Conservation (phyloP, 1,284 basidiomycete species). For the Apiotrichum veenhuisii region DNA sequence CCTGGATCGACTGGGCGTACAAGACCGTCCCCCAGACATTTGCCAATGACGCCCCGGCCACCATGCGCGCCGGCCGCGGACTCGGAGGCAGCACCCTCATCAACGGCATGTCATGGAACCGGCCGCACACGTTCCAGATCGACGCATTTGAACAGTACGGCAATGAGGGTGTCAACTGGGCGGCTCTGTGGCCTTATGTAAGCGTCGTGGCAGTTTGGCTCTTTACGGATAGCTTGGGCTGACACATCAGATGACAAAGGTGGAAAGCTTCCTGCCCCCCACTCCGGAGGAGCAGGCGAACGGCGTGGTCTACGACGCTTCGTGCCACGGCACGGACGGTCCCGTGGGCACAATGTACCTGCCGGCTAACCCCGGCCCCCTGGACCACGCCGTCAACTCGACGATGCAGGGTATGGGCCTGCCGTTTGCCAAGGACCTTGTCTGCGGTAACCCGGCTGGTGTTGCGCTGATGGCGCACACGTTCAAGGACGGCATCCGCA, state of each 20-base stretch:
- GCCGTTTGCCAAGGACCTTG: slow-evolving; percentile 33
- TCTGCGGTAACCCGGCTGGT: slow-evolving; percentile 38
- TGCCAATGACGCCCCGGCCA: slow-evolving; percentile 23
- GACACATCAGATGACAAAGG: slow-evolving; percentile 37
- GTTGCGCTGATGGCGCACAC: slow-evolving; percentile 34
- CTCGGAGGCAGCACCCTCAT: slow-evolving; percentile 46
- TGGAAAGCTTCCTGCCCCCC: slow-evolving; percentile 31
- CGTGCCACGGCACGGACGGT: slow-evolving; percentile 28
- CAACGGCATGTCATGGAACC: slow-evolving; percentile 47
- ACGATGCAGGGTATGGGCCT: slow-evolving; percentile 25
- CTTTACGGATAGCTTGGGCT: too few relatives aligned
- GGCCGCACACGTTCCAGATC: slow-evolving; percentile 38
- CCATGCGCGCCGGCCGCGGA: slow-evolving; percentile 27
- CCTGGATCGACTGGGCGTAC: slow-evolving; percentile 39
- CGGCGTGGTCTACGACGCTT: slow-evolving; percentile 25
- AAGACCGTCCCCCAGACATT: slow-evolving; percentile 33
- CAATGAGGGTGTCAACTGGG: slow-evolving; percentile 41
- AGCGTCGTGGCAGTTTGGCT: too few relatives aligned
- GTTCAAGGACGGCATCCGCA: slow-evolving; percentile 21
- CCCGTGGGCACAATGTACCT: slow-evolving; percentile 20
- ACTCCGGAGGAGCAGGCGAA: slow-evolving; percentile 15
- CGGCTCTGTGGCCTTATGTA: slow-evolving; percentile 27
- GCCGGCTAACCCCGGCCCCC: slow-evolving; percentile 16
- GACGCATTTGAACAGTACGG: slow-evolving; percentile 37
- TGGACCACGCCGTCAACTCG: slow-evolving; percentile 32